Evolutionary conservation across 2,329 filamentous ascomycete genomes (phyloP).

Genomic region (Pseudopithomyces chartarum): DNA sequence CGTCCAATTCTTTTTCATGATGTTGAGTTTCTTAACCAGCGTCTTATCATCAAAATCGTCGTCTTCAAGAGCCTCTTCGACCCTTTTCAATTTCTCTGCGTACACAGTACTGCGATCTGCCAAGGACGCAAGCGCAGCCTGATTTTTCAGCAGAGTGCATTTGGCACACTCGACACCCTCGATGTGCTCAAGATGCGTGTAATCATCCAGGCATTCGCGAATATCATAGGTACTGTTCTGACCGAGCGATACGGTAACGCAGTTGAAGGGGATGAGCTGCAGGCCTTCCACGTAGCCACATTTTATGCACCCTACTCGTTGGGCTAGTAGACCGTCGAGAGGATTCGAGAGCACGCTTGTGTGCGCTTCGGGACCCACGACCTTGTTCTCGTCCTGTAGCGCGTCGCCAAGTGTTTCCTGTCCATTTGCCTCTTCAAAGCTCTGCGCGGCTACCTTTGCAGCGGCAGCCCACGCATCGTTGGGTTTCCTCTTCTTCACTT

Average conservation of each 20-base stretch:
- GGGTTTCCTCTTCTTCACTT: conserved; percentile 48
- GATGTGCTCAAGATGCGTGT: conserved; percentile 82
- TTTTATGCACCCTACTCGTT: conserved; percentile 82
- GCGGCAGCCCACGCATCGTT: conserved; percentile 38
- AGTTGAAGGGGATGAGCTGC: conserved; percentile 92
- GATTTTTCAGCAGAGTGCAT: conserved; percentile 74
- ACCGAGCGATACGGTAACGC: conserved; percentile 83
- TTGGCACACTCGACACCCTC: conserved; percentile 89
- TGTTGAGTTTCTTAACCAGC: conserved; percentile 52
- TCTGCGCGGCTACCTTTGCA: conserved; percentile 31
- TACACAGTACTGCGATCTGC: conserved; percentile 50
- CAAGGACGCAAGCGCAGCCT: conserved; percentile 42
- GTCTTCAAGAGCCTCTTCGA: conserved; percentile 74
- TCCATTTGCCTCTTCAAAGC: conserved; percentile 21
- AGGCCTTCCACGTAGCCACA: conserved; percentile 89
- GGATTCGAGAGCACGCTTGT: conserved; percentile 66
- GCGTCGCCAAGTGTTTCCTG: conserved; percentile 10
- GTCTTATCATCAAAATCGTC: conserved; percentile 71
- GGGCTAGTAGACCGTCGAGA: conserved; percentile 83
- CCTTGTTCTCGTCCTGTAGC: conserved; percentile 11
- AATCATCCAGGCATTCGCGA: conserved; percentile 80
- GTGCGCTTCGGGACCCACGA: conserved; percentile 6
- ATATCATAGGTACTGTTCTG: conserved; percentile 68
- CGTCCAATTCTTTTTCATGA: conserved; percentile 67
- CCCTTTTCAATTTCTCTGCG: conserved; percentile 63